Conservation (phyloP, 345 rosid genomes). For the Corchorus capsularis region DNA sequence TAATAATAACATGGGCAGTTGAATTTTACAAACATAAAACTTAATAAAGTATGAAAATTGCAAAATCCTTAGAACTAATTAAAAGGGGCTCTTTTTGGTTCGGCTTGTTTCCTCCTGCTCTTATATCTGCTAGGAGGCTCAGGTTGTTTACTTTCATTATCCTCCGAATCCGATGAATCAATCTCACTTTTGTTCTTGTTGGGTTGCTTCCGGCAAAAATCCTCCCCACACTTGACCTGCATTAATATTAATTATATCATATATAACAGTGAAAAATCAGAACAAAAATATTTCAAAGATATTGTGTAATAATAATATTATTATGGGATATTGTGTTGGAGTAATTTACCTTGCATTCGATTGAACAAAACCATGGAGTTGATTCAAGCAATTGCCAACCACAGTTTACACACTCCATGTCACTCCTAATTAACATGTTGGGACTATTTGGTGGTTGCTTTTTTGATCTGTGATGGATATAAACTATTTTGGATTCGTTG, state of each 20-base stretch:
- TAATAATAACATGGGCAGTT: not conserved
- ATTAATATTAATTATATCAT: not conserved
- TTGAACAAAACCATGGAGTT: not conserved
- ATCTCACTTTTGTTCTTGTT: not conserved
- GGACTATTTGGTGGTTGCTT: not conserved
- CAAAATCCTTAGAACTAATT: no score
- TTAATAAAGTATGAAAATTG: not conserved
- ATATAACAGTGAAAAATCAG: not conserved
- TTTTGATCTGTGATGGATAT: not conserved
- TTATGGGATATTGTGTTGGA: not conserved
- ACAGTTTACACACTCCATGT: not conserved
- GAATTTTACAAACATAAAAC: not conserved
- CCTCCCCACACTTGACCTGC: not conserved
- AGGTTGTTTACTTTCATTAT: not conserved
- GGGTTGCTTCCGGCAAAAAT: not conserved
- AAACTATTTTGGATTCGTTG: slow-evolving; percentile 2
- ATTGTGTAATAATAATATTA: not conserved
- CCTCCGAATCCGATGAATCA: not conserved
- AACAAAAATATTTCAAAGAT: not conserved
- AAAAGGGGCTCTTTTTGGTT: not conserved
- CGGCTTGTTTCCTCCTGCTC: not conserved
- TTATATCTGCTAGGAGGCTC: not conserved
- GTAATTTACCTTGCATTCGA: not conserved
- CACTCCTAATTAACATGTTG: not conserved
- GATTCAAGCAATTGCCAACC: not conserved